Evolutionary conservation across 139 green algal genomes (phyloP), one percentile per base, ranked within the genome.

Genomic region (Zygnema cylindricum): DNA sequence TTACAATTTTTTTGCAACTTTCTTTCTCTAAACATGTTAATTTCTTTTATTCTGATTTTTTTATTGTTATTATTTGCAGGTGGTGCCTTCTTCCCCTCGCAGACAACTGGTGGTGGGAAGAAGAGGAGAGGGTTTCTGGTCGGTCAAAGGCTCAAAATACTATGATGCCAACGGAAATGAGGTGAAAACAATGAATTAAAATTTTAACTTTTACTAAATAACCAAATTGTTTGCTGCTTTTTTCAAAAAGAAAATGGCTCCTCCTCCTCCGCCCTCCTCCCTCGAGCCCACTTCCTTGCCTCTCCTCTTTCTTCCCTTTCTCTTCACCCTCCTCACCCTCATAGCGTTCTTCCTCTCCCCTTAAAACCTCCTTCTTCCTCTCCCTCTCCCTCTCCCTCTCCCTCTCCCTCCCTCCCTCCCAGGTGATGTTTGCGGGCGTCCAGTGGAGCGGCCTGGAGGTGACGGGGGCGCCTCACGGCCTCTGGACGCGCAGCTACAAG

Each of bases 401-500:
- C 22, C 69, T 16, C 39, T 86, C 81, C 43, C 36, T 38, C 7
- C n/a, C n/a, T n/a, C n/a, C n/a, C n/a, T n/a, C n/a, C 43, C 85
- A 89, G 85, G 85, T 89, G 71, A 36, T 30, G 35, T 89, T 84
- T 73, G 82, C 85, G 0, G 85, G 85, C 30, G 39, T 89, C 42
- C 75, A 40, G 40, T 89, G 85, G 85, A 71, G 36, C 30, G 85
- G 85, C 2, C 76, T 89, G 21, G 85, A 89, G 63, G 55, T 40
- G 39, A 43, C 75, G 1, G 85, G 63, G 2, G 85, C 49, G 0
- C 30, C 76, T 25, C 71, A 89, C 0, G 85, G 85, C 38, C 75
- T 89, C 71, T 82, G 40, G 57, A 73, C 1, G 71, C 71, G 85
- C 40, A 77, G n/a, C 39, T 89, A 85, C 73, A 0, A 69, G 0